Percentiles rank a stretch among this genome's conserved stretches.
These are phyloP conservation scores for Klebsormidium nitens DNA, from an alignment of 139 green algal species.

Conservation along the genomic window DNA sequence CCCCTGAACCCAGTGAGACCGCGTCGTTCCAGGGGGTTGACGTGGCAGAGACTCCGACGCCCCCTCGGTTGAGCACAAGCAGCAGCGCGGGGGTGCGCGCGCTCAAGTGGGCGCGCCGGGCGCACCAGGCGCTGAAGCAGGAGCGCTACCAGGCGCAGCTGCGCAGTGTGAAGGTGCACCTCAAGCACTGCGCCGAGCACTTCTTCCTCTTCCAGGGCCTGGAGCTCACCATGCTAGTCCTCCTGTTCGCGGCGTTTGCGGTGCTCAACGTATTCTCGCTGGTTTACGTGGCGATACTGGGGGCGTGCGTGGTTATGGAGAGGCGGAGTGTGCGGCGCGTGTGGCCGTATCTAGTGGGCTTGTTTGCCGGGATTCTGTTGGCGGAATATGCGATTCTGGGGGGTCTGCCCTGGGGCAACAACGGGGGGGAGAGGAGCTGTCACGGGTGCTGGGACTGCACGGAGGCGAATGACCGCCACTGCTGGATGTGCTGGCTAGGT, in stretches of 20 bases:
- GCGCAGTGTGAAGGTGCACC: background rate
- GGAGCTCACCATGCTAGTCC: conserved; percentile 14
- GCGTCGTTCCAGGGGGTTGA: too few species aligned
- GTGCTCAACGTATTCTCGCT: conserved; percentile 29
- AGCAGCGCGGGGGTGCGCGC: background rate
- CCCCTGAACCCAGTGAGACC: background rate
- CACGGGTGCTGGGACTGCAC: conserved; percentile 25
- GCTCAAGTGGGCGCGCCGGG: background rate
- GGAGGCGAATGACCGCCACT: conserved; percentile 7
- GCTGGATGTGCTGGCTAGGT: conserved; percentile 36
- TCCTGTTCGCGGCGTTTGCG: conserved; percentile 20
- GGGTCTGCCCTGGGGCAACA: background rate
- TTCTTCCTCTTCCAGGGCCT: conserved; percentile 11
- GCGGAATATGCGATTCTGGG: conserved; percentile 13
- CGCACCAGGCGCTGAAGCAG: background rate
- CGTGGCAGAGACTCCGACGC: background rate
- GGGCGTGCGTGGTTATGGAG: conserved; percentile 23
- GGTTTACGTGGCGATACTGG: conserved; percentile 22
- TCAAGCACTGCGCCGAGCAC: background rate
- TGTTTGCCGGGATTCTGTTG: conserved; percentile 16
- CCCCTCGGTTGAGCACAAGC: background rate
- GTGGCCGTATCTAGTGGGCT: conserved; percentile 6
- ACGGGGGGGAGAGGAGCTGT: conserved; percentile 5
- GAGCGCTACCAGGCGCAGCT: conserved; percentile 21
- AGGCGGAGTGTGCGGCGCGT: background rate